Percentiles rank a stretch among this genome's conserved stretches.
Conservation (phyloP, 331 rosid species). For the Quercus lobata region DNA sequence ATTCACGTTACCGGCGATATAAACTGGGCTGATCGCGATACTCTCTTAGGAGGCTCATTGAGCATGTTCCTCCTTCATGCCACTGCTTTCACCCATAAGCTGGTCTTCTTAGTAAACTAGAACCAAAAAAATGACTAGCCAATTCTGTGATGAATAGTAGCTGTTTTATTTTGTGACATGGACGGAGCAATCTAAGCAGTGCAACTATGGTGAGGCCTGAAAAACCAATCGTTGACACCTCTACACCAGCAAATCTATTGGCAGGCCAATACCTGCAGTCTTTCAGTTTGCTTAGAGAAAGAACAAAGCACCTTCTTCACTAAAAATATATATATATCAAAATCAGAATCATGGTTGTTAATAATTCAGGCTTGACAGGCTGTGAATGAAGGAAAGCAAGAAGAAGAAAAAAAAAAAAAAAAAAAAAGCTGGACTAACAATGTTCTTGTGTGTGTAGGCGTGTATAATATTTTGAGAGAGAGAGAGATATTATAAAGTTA, state of each 20-base stretch:
- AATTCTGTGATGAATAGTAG: constrained; percentile 20
- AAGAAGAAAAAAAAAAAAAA: constrained; percentile 17
- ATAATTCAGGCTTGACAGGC: constrained; percentile 89
- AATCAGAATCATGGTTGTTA: constrained; percentile 43
- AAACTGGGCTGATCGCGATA: constrained; percentile 38
- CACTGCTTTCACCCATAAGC: constrained; percentile 34
- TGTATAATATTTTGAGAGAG: constrained; percentile 30
- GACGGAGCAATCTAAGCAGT: constrained; percentile 49
- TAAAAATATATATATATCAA: background rate
- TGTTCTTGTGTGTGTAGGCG: constrained; percentile 32
- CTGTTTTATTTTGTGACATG: constrained; percentile 28
- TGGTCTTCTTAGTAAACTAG: constrained; percentile 5
- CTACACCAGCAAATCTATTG: constrained; percentile 58
- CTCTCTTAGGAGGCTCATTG: constrained; percentile 56
- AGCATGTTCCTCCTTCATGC: constrained; percentile 42
- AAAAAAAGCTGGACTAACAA: constrained; percentile 38
- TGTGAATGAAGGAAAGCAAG: constrained; percentile 56
- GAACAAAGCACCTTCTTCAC: constrained; percentile 31
- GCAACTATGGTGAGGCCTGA: constrained; percentile 33
- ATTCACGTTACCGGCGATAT: constrained; percentile 47
- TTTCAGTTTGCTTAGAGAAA: constrained; percentile 36
- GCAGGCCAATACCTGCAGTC: constrained; percentile 35
- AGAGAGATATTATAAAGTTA: constrained; percentile 1
- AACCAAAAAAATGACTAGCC: background rate
- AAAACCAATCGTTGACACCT: constrained; percentile 55